phyloP scores from a whole-genome alignment of 805 yeast genomes.

The Metschnikowia kunwiensis region DNA sequence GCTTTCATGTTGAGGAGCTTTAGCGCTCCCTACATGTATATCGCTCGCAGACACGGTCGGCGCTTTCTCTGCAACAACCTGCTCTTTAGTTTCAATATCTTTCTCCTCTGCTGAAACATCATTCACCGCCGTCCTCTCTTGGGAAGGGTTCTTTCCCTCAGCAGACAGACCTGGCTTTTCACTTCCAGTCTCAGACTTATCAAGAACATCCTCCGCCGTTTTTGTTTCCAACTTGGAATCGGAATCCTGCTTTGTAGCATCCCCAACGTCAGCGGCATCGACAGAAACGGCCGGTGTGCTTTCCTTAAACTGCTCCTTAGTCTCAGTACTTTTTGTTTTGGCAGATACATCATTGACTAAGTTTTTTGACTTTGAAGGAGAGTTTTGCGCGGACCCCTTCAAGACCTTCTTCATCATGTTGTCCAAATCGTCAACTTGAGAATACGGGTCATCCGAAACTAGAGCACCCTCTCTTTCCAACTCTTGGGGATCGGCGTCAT shows the following conservation, averaged over 20 bases:
- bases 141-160: no score
- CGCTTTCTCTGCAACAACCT: constrained; percentile 7
- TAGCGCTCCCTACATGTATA: constrained; percentile 3
- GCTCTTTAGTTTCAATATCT: constrained; percentile 9
- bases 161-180: no score
- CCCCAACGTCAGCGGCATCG: no score
- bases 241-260: no score
- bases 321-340: neutral
- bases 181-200: no score
- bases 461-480: constrained; percentile 58
- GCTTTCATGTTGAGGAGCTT: no score
- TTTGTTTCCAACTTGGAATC: no score
- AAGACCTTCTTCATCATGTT: constrained; percentile 49
- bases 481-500: constrained; percentile 35
- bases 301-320: neutral
- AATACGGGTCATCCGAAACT: constrained; percentile 47
- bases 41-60: constrained; percentile 7
- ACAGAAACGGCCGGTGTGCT: no score
- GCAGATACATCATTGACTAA: constrained; percentile 3
- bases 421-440: constrained; percentile 47
- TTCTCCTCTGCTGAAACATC: constrained; percentile 19
- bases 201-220: no score
- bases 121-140: no score
- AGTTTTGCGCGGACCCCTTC: constrained; percentile 8
- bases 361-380: constrained; percentile 2